A percentile compares a stretch with the other conserved stretches of the same genome.
Evolutionary conservation across 352 stramenopile genomes (phyloP).

Genomic region (Phytophthora ohioensis): DNA sequence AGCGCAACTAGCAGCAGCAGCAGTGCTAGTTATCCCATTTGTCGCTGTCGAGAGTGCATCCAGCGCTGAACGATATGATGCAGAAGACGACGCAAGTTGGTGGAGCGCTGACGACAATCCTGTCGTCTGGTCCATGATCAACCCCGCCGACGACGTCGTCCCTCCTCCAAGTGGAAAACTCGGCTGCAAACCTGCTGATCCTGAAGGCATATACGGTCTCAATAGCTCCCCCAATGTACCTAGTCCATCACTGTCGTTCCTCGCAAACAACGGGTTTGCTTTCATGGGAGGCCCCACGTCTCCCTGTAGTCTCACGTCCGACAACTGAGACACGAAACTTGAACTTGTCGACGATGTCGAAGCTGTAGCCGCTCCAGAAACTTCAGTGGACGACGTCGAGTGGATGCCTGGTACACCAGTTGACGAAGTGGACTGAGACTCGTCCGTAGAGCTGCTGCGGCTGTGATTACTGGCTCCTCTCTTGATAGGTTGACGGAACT

Average conservation of each 20-base stretch:
- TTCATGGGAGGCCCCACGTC: slow-evolving; percentile 39
- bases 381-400: slow-evolving; percentile 33
- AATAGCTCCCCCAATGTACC: slow-evolving; percentile 59
- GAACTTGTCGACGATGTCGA: slow-evolving; percentile 47
- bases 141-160: slow-evolving; percentile 25
- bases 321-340: slow-evolving; percentile 23
- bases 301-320: slow-evolving; percentile 42
- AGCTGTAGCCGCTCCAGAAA: slow-evolving; percentile 10
- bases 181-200: slow-evolving; percentile 20
- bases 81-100: slow-evolving; percentile 64
- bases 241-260: slow-evolving; percentile 64
- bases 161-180: slow-evolving; percentile 33
- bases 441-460: slow-evolving; percentile 47
- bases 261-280: slow-evolving; percentile 65
- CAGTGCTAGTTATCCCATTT: slow-evolving; percentile 18
- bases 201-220: slow-evolving; percentile 49
- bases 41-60: slow-evolving; percentile 28
- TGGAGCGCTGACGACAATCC: slow-evolving; percentile 49
- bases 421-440: slow-evolving; percentile 50
- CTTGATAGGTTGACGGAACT: slow-evolving; percentile 46
- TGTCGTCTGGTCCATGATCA: slow-evolving; percentile 22
- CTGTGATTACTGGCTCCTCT: slow-evolving; percentile 12
- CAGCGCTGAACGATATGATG: slow-evolving; percentile 49
- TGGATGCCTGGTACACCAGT: slow-evolving; percentile 37
- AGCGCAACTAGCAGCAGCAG: neutral